Evolutionary conservation across 2,329 filamentous ascomycete species (phyloP).

Genomic region (Coniella vitis): DNA sequence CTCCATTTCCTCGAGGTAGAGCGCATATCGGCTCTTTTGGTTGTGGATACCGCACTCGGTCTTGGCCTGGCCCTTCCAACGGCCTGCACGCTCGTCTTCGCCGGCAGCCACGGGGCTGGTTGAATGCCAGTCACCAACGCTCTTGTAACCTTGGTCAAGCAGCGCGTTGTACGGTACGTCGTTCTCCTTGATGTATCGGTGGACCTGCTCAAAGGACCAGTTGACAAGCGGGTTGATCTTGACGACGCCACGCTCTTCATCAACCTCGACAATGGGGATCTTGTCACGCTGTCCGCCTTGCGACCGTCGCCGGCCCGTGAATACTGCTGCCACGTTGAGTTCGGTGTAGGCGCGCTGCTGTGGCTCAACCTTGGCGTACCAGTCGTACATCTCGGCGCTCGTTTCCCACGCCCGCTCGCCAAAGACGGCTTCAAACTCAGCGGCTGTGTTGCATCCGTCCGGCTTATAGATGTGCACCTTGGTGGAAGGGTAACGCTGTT

Average conservation of each 20-base stretch:
- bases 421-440: constrained; percentile 76
- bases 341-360: constrained; percentile 85
- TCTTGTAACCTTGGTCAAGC: constrained; percentile 94
- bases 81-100: constrained; percentile 91
- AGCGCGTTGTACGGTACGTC: constrained; percentile 90
- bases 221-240: constrained; percentile 97
- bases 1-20: constrained; percentile 71
- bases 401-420: constrained; percentile 79
- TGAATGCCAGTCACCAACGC: constrained; percentile 95
- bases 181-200: constrained; percentile 78
- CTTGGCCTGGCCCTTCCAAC: constrained; percentile 95
- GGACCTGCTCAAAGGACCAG: constrained; percentile 88
- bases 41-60: constrained; percentile 99
- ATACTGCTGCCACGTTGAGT: constrained; percentile 78
- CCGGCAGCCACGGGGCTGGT: constrained; percentile 83
- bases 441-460: constrained; percentile 61
- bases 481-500: constrained; percentile 68
- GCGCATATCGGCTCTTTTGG: constrained; percentile 86
- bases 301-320: constrained; percentile 85
- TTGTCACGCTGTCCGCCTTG: constrained; percentile 90
- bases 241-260: constrained; percentile 79
- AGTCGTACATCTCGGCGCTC: constrained; percentile 87
- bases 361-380: constrained; percentile 94
- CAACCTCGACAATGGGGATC: constrained; percentile 86
- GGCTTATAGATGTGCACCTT: constrained; percentile 89